These are phyloP conservation scores for Penicillium malachiteum DNA, from an alignment of 495 filamentous ascomycete species.

Conservation along the genomic window DNA sequence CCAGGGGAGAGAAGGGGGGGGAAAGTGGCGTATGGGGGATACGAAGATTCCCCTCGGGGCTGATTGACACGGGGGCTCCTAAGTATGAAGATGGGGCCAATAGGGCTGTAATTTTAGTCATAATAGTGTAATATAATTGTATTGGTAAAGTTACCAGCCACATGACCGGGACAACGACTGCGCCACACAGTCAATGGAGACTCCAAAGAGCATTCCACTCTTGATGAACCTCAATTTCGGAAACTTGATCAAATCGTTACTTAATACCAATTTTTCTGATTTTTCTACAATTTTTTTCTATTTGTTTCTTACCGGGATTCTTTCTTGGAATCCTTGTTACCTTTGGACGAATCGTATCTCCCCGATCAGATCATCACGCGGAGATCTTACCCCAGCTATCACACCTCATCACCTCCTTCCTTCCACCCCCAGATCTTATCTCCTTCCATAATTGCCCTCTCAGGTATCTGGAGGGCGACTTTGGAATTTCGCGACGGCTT, in stretches of 20 bases:
- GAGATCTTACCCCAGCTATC: constrained; percentile 27
- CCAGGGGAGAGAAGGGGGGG: constrained; percentile 3
- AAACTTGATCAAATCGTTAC: background rate
- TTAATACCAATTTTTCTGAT: background rate
- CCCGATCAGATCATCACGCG: constrained; percentile 16
- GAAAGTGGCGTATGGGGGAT: background rate
- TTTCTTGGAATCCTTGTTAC: background rate
- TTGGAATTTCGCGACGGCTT: constrained; percentile 33
- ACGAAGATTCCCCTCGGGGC: background rate
- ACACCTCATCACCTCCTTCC: constrained; percentile 14
- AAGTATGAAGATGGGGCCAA: background rate
- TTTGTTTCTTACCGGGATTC: background rate
- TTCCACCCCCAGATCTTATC: constrained; percentile 8
- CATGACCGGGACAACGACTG: background rate
- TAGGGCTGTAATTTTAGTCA: background rate
- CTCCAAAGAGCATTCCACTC: no score
- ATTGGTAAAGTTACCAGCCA: background rate
- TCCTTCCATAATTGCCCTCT: constrained; percentile 27
- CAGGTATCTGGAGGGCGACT: constrained; percentile 32
- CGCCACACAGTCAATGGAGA: background rate
- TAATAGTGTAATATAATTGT: background rate
- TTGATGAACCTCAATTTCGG: background rate
- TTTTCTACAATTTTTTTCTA: background rate
- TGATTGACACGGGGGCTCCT: background rate
- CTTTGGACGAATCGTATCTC: background rate